Base-by-base conservation (phyloP, 495 filamentous ascomycete genomes). In the Xylaria acuta region DNA sequence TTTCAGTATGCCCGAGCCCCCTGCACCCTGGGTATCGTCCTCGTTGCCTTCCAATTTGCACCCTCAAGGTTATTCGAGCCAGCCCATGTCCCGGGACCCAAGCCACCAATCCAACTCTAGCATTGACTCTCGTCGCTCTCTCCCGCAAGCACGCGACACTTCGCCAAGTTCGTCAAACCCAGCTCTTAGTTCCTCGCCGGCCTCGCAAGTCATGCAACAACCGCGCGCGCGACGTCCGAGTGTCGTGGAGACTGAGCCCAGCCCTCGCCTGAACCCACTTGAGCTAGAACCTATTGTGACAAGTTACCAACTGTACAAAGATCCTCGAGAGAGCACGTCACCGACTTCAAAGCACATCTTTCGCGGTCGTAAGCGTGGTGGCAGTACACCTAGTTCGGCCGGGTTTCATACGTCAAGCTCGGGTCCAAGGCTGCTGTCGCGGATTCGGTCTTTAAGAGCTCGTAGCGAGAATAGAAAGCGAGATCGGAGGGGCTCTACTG, bases 11-110 rank as follows among this genome's bases (percentile, higher is more conserved):
- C 72, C 68, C 9, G 70, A 70, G 8, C 78, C 76, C 34, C 75
- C 74, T 30, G 72, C 76, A 64, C 75, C 77, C 1, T 79, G 74
- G 77, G 74, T 71, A 5, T 68, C 69, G 58, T 71, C 67, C 7
- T 64, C 72, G 64, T 36, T 74, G 45, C 53, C 75, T 41, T 71
- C 70, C 9, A 72, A 76, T 47, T 63, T 78, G 67, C 74, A 75
- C 1, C 78, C 80, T 0, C 73, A 81, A 20, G 87, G 87, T 22
- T 89, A 89, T 73, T 80, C 80, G 40, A 87, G 86, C n/a, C 87
- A 90, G 70, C 87, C 88, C 5, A 88, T 89, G 85, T 86, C 86
- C 0, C 83, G 86, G 40, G 71, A 86, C 68, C 71, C 77, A 1
- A 80, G 78, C 59, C 79, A 84, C 69, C 81, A 82, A 25, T 85